Percentiles rank a stretch among this genome's conserved stretches.
These are phyloP conservation scores for Monosporozyma servazzii DNA, from an alignment of 805 yeast genomes.

Conservation along the genomic window DNA sequence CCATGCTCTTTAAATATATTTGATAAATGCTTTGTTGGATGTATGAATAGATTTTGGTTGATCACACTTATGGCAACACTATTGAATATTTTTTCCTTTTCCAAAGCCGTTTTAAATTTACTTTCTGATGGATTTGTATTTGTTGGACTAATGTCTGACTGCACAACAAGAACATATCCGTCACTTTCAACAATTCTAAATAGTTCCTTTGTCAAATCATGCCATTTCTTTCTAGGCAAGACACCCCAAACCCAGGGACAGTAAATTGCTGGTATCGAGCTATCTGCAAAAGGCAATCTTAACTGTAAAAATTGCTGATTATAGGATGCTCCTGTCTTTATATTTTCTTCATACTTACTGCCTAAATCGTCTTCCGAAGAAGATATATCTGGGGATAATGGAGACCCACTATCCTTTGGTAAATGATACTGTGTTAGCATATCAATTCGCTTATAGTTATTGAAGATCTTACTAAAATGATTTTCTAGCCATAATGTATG, in stretches of 20 bases:
- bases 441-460: constrained; percentile 18
- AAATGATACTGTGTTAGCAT: constrained; percentile 20
- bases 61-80: constrained; percentile 20
- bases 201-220: constrained; percentile 19
- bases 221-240: constrained; percentile 23
- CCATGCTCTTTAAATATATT: constrained; percentile 23
- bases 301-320: constrained; percentile 17
- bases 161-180: constrained; percentile 21
- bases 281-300: constrained; percentile 19
- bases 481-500: constrained; percentile 16
- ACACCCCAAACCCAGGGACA: constrained; percentile 25
- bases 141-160: constrained; percentile 17
- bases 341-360: not conserved
- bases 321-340: constrained; percentile 6
- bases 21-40: constrained; percentile 22
- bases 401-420: constrained; percentile 2
- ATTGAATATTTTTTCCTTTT: constrained; percentile 18
- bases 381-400: not conserved
- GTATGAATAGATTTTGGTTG: constrained; percentile 20
- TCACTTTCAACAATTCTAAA: constrained; percentile 23
- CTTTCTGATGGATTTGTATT: constrained; percentile 6
- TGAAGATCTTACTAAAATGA: constrained; percentile 15
- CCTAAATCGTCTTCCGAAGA: not conserved
- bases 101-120: constrained; percentile 12
- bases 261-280: constrained; percentile 21